These are phyloP conservation scores for Diplosphaera chodatii DNA, from an alignment of 139 green algal species.

Conservation along the genomic window DNA sequence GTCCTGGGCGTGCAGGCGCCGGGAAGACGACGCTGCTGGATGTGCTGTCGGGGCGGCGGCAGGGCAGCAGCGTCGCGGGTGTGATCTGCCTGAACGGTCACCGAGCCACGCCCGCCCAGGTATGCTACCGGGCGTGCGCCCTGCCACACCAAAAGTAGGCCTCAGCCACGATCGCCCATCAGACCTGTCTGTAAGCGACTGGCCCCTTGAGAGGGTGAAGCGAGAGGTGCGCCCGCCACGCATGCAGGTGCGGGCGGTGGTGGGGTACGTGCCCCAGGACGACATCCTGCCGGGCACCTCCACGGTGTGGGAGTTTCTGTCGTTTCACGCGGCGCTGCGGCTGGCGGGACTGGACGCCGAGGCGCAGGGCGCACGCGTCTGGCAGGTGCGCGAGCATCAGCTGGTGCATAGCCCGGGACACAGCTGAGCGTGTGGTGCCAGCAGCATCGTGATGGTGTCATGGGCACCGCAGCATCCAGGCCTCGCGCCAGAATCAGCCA, in stretches of 20 bases:
- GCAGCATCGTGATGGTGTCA: too few relatives aligned
- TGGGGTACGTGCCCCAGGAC: slow-evolving; percentile 37
- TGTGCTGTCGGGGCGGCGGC: slow-evolving; percentile 38
- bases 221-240: too few relatives aligned
- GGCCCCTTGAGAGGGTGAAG: too few relatives aligned
- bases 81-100: slow-evolving; percentile 42
- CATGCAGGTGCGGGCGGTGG: background rate
- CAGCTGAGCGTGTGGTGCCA: too few relatives aligned
- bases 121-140: too few relatives aligned
- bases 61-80: slow-evolving; percentile 27
- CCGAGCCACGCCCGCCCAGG: slow-evolving; percentile 4
- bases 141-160: too few relatives aligned
- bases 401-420: too few relatives aligned
- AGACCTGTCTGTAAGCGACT: too few relatives aligned
- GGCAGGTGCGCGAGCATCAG: too few relatives aligned
- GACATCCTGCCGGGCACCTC: slow-evolving; percentile 55
- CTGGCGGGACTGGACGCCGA: slow-evolving; percentile 14
- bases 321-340: slow-evolving; percentile 42
- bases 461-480: too few relatives aligned
- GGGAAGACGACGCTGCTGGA: slow-evolving; percentile 52
- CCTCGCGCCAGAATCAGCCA: too few relatives aligned
- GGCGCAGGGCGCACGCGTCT: background rate
- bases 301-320: slow-evolving; percentile 59
- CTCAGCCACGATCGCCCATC: too few relatives aligned
- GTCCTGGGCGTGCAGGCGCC: background rate